These are phyloP conservation scores for Pythium brachiatum DNA, from an alignment of 352 stramenopile genomes.

Conservation along the genomic window DNA sequence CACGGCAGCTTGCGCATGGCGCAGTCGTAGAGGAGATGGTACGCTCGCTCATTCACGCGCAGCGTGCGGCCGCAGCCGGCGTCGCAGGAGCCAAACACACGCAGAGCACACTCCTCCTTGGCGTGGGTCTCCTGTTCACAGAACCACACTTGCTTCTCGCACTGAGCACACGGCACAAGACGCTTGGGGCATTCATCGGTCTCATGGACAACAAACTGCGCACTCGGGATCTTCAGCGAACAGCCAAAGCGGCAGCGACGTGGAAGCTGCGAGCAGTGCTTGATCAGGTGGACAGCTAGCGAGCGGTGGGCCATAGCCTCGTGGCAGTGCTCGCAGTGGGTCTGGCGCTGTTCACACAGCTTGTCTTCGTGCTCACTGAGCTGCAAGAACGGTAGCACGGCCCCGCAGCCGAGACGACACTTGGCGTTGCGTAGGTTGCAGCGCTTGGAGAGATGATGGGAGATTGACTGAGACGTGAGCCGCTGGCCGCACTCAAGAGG, in stretches of 20 bases:
- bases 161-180: slow-evolving; percentile 53
- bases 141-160: slow-evolving; percentile 42
- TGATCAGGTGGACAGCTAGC: slow-evolving; percentile 37
- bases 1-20: slow-evolving; percentile 45
- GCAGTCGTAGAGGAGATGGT: slow-evolving; percentile 63
- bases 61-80: slow-evolving; percentile 41
- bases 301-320: slow-evolving; percentile 23
- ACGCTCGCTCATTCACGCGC: slow-evolving; percentile 45
- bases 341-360: slow-evolving; percentile 38
- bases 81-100: slow-evolving; percentile 48
- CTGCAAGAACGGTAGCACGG: slow-evolving; percentile 39
- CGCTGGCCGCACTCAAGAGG: slow-evolving; percentile 65
- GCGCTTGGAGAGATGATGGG: slow-evolving; percentile 43
- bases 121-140: slow-evolving; percentile 42
- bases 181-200: slow-evolving; percentile 50
- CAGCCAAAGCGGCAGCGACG: slow-evolving; percentile 60
- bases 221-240: slow-evolving; percentile 21
- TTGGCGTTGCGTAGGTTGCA: slow-evolving; percentile 59
- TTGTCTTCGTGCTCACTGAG: slow-evolving; percentile 56
- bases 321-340: slow-evolving; percentile 61
- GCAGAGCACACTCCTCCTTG: slow-evolving; percentile 47
- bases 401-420: slow-evolving; percentile 60
- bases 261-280: slow-evolving; percentile 33
- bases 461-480: slow-evolving; percentile 34
- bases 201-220: slow-evolving; percentile 37